A percentile compares a stretch with the other conserved stretches of the same genome.
Evolutionary conservation across 2,329 filamentous ascomycete species (phyloP).

Genomic region (Hypomyces perniciosus): DNA sequence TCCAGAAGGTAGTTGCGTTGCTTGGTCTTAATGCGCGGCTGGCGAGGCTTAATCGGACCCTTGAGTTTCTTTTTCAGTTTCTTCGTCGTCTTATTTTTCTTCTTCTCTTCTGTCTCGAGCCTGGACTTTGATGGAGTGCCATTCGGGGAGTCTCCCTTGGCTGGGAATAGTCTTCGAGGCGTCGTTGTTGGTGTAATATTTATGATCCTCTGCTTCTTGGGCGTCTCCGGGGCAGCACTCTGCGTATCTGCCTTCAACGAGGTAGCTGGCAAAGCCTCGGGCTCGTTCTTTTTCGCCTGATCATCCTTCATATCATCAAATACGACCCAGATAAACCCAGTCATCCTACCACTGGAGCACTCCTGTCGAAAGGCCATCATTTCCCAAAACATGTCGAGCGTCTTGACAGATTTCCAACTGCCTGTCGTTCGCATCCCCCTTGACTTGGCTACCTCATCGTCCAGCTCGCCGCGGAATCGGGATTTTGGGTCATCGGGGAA

Average conservation of each 20-base stretch:
- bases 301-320: constrained; percentile 52
- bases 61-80: constrained; percentile 42
- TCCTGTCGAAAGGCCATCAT: constrained; percentile 97
- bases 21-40: constrained; percentile 59
- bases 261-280: constrained; percentile 18
- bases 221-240: constrained; percentile 25
- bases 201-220: constrained; percentile 22
- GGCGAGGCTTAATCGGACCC: constrained; percentile 57
- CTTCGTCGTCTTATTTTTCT: constrained; percentile 28
- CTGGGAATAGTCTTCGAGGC: constrained; percentile 28
- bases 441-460: constrained; percentile 67
- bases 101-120: constrained; percentile 8
- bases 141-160: constrained; percentile 14
- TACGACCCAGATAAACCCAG: constrained; percentile 92
- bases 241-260: constrained; percentile 22
- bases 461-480: constrained; percentile 79
- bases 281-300: neutral
- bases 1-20: constrained; percentile 45
- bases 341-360: constrained; percentile 84
- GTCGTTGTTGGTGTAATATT: constrained; percentile 27
- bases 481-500: constrained; percentile 96
- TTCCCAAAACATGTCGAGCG: constrained; percentile 93
- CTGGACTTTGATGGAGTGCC: neutral
- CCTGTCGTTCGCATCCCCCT: constrained; percentile 51
- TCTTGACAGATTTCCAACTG: constrained; percentile 76